These are phyloP conservation scores for Themeda triandra DNA, from an alignment of 176 grass and related monocot genomes.

Conservation along the genomic window DNA sequence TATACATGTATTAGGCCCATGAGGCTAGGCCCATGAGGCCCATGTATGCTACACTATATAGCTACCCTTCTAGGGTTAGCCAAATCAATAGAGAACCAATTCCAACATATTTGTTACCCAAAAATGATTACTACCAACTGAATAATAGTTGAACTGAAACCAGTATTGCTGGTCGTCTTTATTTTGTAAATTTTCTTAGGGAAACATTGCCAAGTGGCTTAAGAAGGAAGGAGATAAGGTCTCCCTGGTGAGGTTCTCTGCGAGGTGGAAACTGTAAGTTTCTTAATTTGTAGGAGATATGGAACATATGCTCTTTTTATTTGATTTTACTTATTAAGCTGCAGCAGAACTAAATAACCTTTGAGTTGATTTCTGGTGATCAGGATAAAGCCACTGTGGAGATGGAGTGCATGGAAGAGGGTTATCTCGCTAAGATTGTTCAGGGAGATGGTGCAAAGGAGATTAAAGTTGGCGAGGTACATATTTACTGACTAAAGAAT, in stretches of 20 bases:
- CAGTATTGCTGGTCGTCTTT: not conserved
- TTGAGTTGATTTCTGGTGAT: constrained; percentile 11
- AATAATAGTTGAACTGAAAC: not conserved
- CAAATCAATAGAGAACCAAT: too few relatives aligned
- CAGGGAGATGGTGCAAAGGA: constrained; percentile 90
- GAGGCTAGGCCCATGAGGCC: too few relatives aligned
- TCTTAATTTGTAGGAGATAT: not conserved
- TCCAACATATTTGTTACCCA: constrained; percentile 23
- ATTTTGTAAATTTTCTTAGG: constrained; percentile 40
- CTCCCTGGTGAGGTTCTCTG: constrained; percentile 88
- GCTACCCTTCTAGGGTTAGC: too few relatives aligned
- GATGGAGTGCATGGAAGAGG: constrained; percentile 99
- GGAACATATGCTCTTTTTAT: constrained; percentile 6
- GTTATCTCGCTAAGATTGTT: constrained; percentile 96
- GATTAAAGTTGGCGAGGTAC: constrained; percentile 96
- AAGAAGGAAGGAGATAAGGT: constrained; percentile 99
- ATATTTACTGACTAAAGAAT: constrained; percentile 13
- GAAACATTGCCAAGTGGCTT: constrained; percentile 93
- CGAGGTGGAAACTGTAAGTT: constrained; percentile 92
- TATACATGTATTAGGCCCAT: too few relatives aligned
- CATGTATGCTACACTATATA: too few relatives aligned
- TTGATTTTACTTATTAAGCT: constrained; percentile 4
- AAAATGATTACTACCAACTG: not conserved
- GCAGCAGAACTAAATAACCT: constrained; percentile 18
- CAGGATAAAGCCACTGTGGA: constrained; percentile 97